Evolutionary conservation across 2,329 filamentous ascomycete species (phyloP), one percentile per base, ranked within the genome.

Genomic region (Fusarium devonianum): DNA sequence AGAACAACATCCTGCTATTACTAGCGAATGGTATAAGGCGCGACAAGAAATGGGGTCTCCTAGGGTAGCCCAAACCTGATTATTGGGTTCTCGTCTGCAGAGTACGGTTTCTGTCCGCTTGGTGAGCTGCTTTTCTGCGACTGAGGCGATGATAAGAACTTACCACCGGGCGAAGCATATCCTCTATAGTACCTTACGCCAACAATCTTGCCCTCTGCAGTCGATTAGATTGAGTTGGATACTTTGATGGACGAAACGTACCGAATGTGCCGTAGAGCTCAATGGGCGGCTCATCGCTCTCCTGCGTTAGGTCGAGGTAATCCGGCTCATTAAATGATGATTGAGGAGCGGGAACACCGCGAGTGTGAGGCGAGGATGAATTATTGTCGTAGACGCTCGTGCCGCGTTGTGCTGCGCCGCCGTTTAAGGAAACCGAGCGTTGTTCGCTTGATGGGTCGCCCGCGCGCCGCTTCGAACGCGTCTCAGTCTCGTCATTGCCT

Each of bases 71-170:
- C 65, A 38, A 68, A 76, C 76, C 56, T 72, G 75, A 63, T 93
- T 93, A 2, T 70, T 64, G 2, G 88, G 86, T 65, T 93, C 87
- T 64, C 89, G 76, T 25, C 74, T 75, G 43, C 87, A 73, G 35
- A 86, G 69, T 3, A 90, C 84, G 42, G 80, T 75, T 66, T 90
- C 56, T 58, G 28, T 39, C n/a, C 32, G 23, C n/a, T 47, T 49
- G n/a, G 38, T 58, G 18, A 60, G 51, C 7, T 5, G 34, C 23
- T 33, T 17, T 9, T 11, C 10, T 14, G 22, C 1, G 11, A 12
- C 16, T 8, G 7, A 12, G 8, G 19, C 7, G n/a, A n/a, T 16
- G 11, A 4, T 12, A 5, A 26, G 3, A 23, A 52, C 40, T 19
- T 39, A 53, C 56, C 87, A 17, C 85, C 85, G 2, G 75, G 60